These are phyloP conservation scores for Magnolia sinica DNA, from an alignment of 164 flowering plant species.

Conservation along the genomic window DNA sequence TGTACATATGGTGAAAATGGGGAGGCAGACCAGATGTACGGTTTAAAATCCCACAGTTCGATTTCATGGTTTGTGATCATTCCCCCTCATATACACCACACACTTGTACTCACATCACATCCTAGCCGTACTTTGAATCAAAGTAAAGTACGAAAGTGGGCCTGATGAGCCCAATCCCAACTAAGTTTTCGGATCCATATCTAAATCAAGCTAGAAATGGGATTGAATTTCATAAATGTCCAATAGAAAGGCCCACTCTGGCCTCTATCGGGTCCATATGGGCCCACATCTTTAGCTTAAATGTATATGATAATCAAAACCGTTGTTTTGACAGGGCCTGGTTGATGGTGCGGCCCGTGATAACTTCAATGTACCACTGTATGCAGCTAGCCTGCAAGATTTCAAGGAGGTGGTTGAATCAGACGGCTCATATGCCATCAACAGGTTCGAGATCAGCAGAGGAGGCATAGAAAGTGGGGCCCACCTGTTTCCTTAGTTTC, in stretches of 20 bases:
- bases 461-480: slow-evolving; percentile 11
- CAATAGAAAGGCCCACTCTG: neutral
- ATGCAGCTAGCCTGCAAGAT: slow-evolving; percentile 77
- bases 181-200: neutral
- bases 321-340: slow-evolving; percentile 37
- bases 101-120: too few species aligned
- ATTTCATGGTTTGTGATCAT: too few species aligned
- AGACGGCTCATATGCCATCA: slow-evolving; percentile 53
- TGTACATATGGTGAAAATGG: too few species aligned
- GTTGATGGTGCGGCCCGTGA: slow-evolving; percentile 56
- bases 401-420: slow-evolving; percentile 85
- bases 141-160: neutral
- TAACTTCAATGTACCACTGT: slow-evolving; percentile 83
- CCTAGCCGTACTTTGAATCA: too few species aligned
- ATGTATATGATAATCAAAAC: neutral
- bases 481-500: too few species aligned
- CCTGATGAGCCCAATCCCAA: neutral
- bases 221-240: neutral
- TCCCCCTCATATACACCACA: too few species aligned
- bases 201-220: too few species aligned
- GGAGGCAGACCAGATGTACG: too few species aligned
- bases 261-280: neutral
- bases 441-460: slow-evolving; percentile 64
- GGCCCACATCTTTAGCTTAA: neutral
- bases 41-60: too few species aligned